phyloP scores from a whole-genome alignment of 73 alveolate species.

The Paramecium sonneborni region DNA sequence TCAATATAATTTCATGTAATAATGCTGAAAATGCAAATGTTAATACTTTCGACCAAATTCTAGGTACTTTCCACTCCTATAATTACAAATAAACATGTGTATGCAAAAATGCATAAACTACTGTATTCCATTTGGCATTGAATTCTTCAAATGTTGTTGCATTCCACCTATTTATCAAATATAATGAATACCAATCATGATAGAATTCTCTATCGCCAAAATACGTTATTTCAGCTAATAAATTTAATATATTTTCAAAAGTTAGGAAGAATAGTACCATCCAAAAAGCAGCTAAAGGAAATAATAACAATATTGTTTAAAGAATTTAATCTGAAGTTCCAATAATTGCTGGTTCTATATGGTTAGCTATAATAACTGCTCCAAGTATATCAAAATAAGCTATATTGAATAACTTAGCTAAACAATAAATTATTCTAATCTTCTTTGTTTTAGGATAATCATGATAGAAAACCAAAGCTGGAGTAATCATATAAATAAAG shows the following conservation, averaged over 20 bases:
- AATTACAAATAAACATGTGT: neutral
- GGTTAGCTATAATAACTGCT: neutral
- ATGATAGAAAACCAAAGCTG: neutral
- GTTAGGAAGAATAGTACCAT: constrained; percentile 64
- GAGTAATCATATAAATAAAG: neutral
- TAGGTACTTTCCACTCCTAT: neutral
- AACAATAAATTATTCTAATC: neutral
- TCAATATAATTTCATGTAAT: neutral
- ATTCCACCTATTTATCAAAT: neutral
- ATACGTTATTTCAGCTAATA: constrained; percentile 74
- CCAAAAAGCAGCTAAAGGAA: neutral
- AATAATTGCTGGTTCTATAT: neutral
- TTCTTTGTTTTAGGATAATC: neutral
- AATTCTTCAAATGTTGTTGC: constrained; percentile 19
- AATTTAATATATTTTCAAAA: constrained; percentile 68
- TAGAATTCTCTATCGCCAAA: constrained; percentile 81
- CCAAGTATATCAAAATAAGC: neutral
- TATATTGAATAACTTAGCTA: neutral
- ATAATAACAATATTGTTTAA: neutral
- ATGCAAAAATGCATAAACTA: neutral
- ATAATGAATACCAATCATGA: constrained; percentile 71
- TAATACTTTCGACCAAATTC: neutral
- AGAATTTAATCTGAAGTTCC: constrained; percentile 3
- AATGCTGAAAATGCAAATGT: constrained; percentile 24
- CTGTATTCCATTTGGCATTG: constrained; percentile 36